Conservation (phyloP, 2,329 filamentous ascomycete genomes). For the Drechslera avenae region DNA sequence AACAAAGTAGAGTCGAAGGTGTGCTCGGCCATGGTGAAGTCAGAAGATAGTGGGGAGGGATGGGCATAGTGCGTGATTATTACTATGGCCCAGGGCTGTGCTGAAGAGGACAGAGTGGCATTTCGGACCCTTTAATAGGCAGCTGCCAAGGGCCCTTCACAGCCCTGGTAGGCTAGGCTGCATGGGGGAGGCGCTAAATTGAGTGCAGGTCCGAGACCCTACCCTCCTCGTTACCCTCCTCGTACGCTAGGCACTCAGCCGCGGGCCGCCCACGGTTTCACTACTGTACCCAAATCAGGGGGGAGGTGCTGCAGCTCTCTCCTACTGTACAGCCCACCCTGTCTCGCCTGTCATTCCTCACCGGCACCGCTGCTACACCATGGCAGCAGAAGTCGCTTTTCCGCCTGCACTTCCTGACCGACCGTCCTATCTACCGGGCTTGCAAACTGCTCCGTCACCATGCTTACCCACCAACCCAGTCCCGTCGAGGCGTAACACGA, state of each 20-base stretch:
- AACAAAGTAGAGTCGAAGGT: conserved; percentile 27
- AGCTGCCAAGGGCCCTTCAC: conserved; percentile 18
- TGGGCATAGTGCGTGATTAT: conserved; percentile 39
- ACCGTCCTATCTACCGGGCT: too few relatives aligned
- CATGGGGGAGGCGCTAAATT: conserved; percentile 9
- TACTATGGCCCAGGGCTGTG: conserved; percentile 35
- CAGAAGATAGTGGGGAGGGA: conserved; percentile 36
- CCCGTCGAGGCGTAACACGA: conserved; percentile 15
- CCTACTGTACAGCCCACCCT: background rate
- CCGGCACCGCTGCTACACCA: background rate
- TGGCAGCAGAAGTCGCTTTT: background rate
- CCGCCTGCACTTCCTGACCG: too few relatives aligned
- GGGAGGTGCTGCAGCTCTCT: conserved; percentile 12
- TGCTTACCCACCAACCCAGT: conserved; percentile 17
- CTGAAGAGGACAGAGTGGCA: conserved; percentile 38
- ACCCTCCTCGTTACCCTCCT: too few relatives aligned
- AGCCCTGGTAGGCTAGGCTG: conserved; percentile 26
- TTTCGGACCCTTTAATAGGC: conserved; percentile 46
- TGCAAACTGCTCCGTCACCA: background rate
- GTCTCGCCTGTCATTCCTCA: background rate
- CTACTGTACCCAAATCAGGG: conserved; percentile 29
- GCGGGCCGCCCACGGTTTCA: conserved; percentile 35
- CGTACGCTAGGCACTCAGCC: conserved; percentile 30
- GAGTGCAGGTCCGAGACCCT: conserved; percentile 10
- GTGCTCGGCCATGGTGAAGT: conserved; percentile 35